These are phyloP conservation scores for Colletotrichum eremochloae DNA, from an alignment of 2,329 filamentous ascomycete genomes.

Conservation along the genomic window DNA sequence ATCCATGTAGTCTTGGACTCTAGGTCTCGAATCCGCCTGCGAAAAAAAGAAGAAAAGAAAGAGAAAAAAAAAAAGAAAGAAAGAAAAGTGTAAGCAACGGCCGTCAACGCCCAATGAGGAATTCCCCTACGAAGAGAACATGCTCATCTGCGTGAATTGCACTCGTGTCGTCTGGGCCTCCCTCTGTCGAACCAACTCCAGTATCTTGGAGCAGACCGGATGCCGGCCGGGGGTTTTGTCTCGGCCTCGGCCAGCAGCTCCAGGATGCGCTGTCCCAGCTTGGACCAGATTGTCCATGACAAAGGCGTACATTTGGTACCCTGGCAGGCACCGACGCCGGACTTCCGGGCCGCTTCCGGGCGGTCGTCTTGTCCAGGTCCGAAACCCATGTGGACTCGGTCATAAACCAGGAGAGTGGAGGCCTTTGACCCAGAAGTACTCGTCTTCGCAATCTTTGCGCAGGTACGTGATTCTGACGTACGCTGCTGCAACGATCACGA, in stretches of 20 bases:
- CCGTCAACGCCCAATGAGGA: background rate
- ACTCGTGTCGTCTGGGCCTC: conserved; percentile 60
- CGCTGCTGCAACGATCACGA: conserved; percentile 58
- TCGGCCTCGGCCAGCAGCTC: no score
- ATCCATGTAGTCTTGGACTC: conserved; percentile 50
- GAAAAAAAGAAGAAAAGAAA: no score
- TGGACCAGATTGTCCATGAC: no score
- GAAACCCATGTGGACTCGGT: conserved; percentile 61
- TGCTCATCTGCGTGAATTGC: conserved; percentile 63
- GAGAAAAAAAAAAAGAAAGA: background rate
- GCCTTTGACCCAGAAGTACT: conserved; percentile 63
- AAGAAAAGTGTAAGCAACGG: conserved; percentile 15
- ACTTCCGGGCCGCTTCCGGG: no score
- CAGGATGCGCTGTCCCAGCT: no score
- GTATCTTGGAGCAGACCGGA: conserved; percentile 56
- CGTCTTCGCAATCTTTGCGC: conserved; percentile 57
- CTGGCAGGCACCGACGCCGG: no score
- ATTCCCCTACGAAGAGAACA: conserved; percentile 57
- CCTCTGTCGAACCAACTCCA: conserved; percentile 61
- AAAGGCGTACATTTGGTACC: no score
- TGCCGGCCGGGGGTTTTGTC: no score
- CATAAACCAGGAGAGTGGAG: conserved; percentile 62
- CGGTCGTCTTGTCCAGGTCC: conserved; percentile 48
- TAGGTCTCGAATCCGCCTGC: conserved; percentile 52
- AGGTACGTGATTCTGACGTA: conserved; percentile 61